A percentile compares a stretch with the other conserved stretches of the same genome.
phyloP scores from a whole-genome alignment of 129 eudicot genomes.

The Dittrichia graveolens region DNA sequence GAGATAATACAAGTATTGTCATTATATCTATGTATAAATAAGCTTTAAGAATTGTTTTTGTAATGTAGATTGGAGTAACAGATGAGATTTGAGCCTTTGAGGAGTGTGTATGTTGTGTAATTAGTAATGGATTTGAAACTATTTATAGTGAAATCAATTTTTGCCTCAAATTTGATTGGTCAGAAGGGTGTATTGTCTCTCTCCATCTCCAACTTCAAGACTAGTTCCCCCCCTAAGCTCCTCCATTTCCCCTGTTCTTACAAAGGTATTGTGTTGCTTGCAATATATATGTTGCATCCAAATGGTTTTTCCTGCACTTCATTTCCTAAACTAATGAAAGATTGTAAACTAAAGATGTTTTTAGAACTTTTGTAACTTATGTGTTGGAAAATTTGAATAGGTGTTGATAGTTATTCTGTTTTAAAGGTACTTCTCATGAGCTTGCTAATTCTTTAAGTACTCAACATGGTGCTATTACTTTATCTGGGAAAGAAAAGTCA shows the following conservation, averaged over 20 bases:
- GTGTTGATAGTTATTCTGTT: conserved; percentile 5
- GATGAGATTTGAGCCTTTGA: conserved; percentile 10
- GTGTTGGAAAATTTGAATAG: not conserved
- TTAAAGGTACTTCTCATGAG: conserved; percentile 21
- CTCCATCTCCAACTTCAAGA: conserved; percentile 34
- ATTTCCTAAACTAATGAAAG: not conserved
- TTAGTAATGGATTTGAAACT: conserved; percentile 53
- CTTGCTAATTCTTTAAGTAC: conserved; percentile 45
- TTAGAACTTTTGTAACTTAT: not conserved
- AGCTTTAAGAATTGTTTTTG: conserved; percentile 14
- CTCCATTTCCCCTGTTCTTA: conserved; percentile 46
- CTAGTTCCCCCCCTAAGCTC: conserved; percentile 17
- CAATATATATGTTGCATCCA: not conserved
- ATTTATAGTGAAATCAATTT: conserved; percentile 34
- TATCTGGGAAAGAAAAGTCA: conserved; percentile 39
- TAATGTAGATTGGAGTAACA: conserved; percentile 26
- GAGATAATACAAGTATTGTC: not conserved
- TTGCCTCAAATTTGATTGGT: conserved; percentile 36
- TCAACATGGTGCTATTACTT: conserved; percentile 30
- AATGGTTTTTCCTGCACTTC: not conserved
- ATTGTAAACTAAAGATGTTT: not conserved
- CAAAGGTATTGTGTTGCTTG: conserved; percentile 47
- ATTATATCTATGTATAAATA: conserved; percentile 13
- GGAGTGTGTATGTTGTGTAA: not conserved
- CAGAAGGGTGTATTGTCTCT: conserved; percentile 43